phyloP scores from a whole-genome alignment of 2,329 filamentous ascomycete species.

The Rhytidhysteron rufulum region DNA sequence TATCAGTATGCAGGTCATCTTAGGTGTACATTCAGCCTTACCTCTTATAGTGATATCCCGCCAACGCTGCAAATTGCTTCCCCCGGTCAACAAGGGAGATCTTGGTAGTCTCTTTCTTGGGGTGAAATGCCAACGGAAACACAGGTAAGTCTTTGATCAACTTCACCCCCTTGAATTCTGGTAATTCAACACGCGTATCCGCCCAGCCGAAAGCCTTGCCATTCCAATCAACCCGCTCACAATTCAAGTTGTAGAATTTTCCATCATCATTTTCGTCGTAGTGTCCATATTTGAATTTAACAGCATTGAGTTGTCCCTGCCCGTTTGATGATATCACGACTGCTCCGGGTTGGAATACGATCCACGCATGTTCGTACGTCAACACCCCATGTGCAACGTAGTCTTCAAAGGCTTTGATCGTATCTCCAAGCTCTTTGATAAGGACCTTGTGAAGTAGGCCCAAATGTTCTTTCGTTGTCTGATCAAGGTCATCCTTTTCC shows the following conservation, averaged over 20 bases:
- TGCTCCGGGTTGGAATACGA: slow-evolving; percentile 35
- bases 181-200: slow-evolving; percentile 16
- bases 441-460: slow-evolving; percentile 35
- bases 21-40: slow-evolving; percentile 44
- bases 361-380: slow-evolving; percentile 40
- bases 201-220: slow-evolving; percentile 24
- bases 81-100: slow-evolving; percentile 37
- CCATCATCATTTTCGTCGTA: slow-evolving; percentile 19
- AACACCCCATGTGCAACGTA: slow-evolving; percentile 32
- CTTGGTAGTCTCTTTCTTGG: slow-evolving; percentile 28
- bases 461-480: slow-evolving; percentile 29
- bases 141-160: slow-evolving; percentile 32
- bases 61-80: slow-evolving; percentile 38
- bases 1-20: too few species aligned
- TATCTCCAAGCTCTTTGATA: slow-evolving; percentile 33
- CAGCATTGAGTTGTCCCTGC: slow-evolving; percentile 16
- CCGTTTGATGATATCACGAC: slow-evolving; percentile 20
- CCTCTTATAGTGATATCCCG: slow-evolving; percentile 43
- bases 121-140: slow-evolving; percentile 41
- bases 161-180: slow-evolving; percentile 29
- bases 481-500: slow-evolving; percentile 13
- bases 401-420: slow-evolving; percentile 36
- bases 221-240: slow-evolving; percentile 30
- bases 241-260: slow-evolving; percentile 16
- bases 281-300: slow-evolving; percentile 16